These are phyloP conservation scores for Herpetospermum pedunculosum DNA, from an alignment of 306 rosid genomes.

Conservation along the genomic window DNA sequence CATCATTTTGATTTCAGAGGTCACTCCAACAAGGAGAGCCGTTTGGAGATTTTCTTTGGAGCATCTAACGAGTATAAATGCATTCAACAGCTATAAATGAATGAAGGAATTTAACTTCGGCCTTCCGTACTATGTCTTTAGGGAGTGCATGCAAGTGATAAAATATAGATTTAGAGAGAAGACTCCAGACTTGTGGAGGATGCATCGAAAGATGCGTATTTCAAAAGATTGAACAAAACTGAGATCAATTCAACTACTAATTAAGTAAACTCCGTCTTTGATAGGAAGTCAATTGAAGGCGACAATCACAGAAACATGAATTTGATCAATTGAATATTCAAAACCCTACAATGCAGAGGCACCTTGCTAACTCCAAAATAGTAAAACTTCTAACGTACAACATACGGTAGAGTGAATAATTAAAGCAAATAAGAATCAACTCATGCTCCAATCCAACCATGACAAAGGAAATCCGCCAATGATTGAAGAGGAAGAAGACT, in stretches of 20 bases:
- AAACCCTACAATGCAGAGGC: slow-evolving; percentile 1
- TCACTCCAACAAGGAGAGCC: not conserved
- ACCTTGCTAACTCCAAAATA: not conserved
- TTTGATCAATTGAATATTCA: not conserved
- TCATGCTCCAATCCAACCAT: not conserved
- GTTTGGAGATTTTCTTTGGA: not conserved
- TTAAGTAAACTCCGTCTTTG: not conserved
- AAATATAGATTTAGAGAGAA: not conserved
- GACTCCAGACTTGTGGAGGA: not conserved
- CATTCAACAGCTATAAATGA: not conserved
- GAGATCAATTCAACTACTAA: not conserved
- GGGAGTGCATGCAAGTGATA: not conserved
- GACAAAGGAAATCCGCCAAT: not conserved
- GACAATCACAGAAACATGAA: not conserved
- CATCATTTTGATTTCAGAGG: not conserved
- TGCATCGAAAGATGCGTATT: not conserved
- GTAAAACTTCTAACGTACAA: not conserved
- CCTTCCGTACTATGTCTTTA: not conserved
- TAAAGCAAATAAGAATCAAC: not conserved
- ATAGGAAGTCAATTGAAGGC: not conserved
- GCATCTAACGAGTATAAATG: not conserved
- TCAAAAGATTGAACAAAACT: not conserved
- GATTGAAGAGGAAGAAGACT: not conserved
- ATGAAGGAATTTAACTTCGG: not conserved
- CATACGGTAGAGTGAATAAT: not conserved